Conservation (phyloP, 2,329 filamentous ascomycete genomes). For the Fusarium scirpi region DNA sequence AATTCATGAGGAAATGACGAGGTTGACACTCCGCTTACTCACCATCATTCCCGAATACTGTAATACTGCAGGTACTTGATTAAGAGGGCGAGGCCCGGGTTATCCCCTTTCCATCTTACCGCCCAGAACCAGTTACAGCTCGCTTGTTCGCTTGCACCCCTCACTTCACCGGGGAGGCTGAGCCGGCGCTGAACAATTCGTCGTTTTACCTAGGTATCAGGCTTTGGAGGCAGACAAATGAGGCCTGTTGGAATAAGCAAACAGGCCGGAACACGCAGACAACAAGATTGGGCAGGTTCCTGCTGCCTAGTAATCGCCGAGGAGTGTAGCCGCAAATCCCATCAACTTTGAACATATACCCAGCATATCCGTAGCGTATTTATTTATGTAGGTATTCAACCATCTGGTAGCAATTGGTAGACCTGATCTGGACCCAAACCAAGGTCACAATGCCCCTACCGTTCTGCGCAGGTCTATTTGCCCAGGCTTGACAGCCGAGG, state of each 20-base stretch:
- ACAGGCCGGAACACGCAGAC: constrained; percentile 23
- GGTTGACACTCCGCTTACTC: constrained; percentile 11
- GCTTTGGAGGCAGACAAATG: constrained; percentile 26
- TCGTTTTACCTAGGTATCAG: constrained; percentile 25
- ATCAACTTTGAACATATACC: background rate
- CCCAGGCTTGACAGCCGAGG: constrained; percentile 10
- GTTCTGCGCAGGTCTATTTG: constrained; percentile 8
- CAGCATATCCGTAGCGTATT: background rate
- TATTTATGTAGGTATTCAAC: background rate
- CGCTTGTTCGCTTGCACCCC: constrained; percentile 33
- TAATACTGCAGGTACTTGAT: background rate
- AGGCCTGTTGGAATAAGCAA: constrained; percentile 32
- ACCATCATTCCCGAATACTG: background rate
- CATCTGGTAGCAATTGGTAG: background rate
- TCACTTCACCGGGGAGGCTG: constrained; percentile 40
- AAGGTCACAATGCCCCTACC: background rate
- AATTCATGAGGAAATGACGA: constrained; percentile 5
- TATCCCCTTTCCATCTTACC: constrained; percentile 26
- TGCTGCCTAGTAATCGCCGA: background rate
- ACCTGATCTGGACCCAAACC: background rate
- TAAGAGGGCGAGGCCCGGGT: constrained; percentile 5
- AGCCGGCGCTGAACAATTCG: constrained; percentile 37
- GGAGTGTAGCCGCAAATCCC: background rate
- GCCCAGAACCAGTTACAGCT: constrained; percentile 29
- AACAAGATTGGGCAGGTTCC: constrained; percentile 21